phyloP scores from a whole-genome alignment of 345 rosid genomes.

The Anacardium occidentale region DNA sequence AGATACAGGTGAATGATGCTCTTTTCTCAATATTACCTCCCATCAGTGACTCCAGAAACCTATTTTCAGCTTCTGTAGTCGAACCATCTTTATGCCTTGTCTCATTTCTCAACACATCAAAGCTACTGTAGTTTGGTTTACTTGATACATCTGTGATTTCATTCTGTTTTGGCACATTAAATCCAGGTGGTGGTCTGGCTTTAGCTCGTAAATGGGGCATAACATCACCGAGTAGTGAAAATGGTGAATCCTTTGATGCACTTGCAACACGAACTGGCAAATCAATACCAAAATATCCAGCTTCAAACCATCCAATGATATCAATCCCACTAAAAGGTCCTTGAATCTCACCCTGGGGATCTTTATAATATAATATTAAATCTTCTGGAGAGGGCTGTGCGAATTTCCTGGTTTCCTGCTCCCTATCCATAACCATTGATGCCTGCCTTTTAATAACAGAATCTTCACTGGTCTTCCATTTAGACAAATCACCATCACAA shows the following conservation, averaged over 20 bases:
- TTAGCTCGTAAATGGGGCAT: slow-evolving; percentile 97
- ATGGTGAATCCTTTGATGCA: slow-evolving; percentile 74
- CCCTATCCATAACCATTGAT: slow-evolving; percentile 61
- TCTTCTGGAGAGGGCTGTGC: slow-evolving; percentile 67
- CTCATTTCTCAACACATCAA: slow-evolving; percentile 60
- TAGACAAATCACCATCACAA: slow-evolving; percentile 42
- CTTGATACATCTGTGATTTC: slow-evolving; percentile 50
- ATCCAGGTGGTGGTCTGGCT: slow-evolving; percentile 98
- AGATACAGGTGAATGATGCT: neutral
- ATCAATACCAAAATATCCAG: slow-evolving; percentile 94
- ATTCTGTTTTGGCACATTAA: slow-evolving; percentile 62
- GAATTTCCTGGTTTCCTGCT: slow-evolving; percentile 65
- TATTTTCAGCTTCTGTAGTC: slow-evolving; percentile 81
- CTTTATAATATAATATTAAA: slow-evolving; percentile 71
- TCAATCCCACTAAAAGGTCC: slow-evolving; percentile 91
- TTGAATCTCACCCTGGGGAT: slow-evolving; percentile 92
- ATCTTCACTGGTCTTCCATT: slow-evolving; percentile 57
- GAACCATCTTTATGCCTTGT: slow-evolving; percentile 50
- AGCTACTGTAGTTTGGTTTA: slow-evolving; percentile 44
- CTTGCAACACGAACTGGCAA: slow-evolving; percentile 64
- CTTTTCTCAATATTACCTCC: slow-evolving; percentile 30
- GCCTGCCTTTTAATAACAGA: slow-evolving; percentile 55
- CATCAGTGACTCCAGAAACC: slow-evolving; percentile 93
- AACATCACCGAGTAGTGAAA: slow-evolving; percentile 80
- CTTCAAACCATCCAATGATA: slow-evolving; percentile 97